Evolutionary conservation across 106 monocot genomes (phyloP).

Genomic region (Acorus gramineus): DNA sequence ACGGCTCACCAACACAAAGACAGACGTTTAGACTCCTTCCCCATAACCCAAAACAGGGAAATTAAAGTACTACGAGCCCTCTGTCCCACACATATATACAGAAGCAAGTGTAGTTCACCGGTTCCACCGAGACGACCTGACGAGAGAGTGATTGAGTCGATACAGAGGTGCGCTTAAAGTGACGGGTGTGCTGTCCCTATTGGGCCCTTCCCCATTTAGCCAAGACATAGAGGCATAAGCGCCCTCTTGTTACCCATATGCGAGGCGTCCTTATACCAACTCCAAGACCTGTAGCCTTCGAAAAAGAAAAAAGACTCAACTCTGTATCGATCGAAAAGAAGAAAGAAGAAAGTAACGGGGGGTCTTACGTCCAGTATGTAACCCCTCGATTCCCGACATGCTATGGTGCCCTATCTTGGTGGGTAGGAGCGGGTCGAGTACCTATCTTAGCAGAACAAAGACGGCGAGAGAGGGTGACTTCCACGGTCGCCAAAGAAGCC

Average conservation of each 20-base stretch:
- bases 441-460: slow-evolving; percentile 20
- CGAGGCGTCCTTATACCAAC: too few relatives aligned
- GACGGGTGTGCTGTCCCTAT: slow-evolving; percentile 21
- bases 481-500: slow-evolving; percentile 10
- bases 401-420: slow-evolving; percentile 5
- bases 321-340: too few relatives aligned
- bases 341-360: too few relatives aligned
- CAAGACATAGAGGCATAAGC: too few relatives aligned
- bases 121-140: slow-evolving; percentile 9
- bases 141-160: slow-evolving; percentile 20
- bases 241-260: too few relatives aligned
- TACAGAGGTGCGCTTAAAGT: slow-evolving; percentile 27
- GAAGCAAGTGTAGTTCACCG: slow-evolving; percentile 6
- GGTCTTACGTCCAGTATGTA: too few relatives aligned
- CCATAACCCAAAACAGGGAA: too few relatives aligned
- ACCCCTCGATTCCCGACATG: slow-evolving; percentile 18
- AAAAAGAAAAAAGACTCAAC: too few relatives aligned
- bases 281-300: too few relatives aligned
- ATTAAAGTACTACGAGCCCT: neutral
- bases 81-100: slow-evolving; percentile 15
- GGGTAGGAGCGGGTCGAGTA: slow-evolving; percentile 4
- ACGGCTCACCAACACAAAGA: slow-evolving; percentile 6
- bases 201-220: slow-evolving; percentile 15
- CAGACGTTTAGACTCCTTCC: too few relatives aligned
- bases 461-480: slow-evolving; percentile 7